A percentile compares a stretch with the other conserved stretches of the same genome.
Evolutionary conservation across 129 eudicot species (phyloP).

Genomic region (Solidago caesia): DNA sequence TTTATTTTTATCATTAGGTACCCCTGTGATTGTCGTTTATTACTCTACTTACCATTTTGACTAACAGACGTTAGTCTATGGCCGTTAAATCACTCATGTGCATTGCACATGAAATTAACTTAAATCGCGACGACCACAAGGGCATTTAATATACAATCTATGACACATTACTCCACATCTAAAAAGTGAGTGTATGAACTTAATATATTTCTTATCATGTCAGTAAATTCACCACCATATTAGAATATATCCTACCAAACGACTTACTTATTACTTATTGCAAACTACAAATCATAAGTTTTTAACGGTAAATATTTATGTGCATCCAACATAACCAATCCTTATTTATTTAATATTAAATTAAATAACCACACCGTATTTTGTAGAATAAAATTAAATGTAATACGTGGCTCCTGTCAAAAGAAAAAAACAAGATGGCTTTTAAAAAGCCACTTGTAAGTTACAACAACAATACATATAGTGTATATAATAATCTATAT

Average conservation of each 20-base stretch:
- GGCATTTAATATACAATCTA: too few species aligned
- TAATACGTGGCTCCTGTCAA: conserved; percentile 32
- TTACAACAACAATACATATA: not conserved
- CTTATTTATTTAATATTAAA: not conserved
- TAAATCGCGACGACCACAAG: too few species aligned
- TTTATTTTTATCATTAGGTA: too few species aligned
- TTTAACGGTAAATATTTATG: conserved; percentile 35
- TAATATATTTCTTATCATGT: not conserved
- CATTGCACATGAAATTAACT: too few species aligned
- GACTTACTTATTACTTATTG: not conserved
- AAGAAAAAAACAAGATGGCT: conserved; percentile 10
- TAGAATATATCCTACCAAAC: conserved; percentile 19
- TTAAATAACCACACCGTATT: conserved; percentile 29
- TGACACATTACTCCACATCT: too few species aligned
- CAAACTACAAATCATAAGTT: conserved; percentile 27
- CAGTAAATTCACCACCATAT: not conserved
- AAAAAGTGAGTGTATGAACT: too few species aligned
- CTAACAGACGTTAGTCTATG: too few species aligned
- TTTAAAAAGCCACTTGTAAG: conserved; percentile 35
- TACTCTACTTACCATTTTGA: too few species aligned
- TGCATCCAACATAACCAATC: conserved; percentile 18
- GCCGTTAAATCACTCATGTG: too few species aligned
- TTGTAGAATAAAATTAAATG: conserved; percentile 13
- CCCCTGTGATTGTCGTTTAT: too few species aligned
- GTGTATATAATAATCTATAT: too few species aligned